phyloP scores from a whole-genome alignment of 176 grass and related monocot species.

The bread wheat (Triticum aestivum) region IWGSC_CS_RefSeq_v2.1 NC_057813.1:188761905-188762404 shows the following conservation, averaged over 20 bases:
- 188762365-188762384: not conserved
- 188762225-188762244: not conserved
- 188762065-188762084: too few species aligned
- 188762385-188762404: not conserved
- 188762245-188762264: not conserved
- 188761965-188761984: too few species aligned
- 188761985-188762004: too few species aligned
- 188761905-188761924: too few species aligned
- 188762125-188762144: not conserved
- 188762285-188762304: not conserved
- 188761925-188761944: too few species aligned
- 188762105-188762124: too few species aligned
- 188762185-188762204: not conserved
- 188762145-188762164: not conserved
- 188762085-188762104: too few species aligned
- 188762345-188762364: not conserved
- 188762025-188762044: too few species aligned
- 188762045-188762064: too few species aligned
- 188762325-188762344: not conserved
- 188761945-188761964: too few species aligned
- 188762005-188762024: too few species aligned
- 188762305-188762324: not conserved
- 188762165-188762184: not conserved
- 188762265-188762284: slow-evolving; percentile 11
- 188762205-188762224: slow-evolving; percentile 1